A percentile compares a stretch with the other conserved stretches of the same genome.
Evolutionary conservation across 2,329 filamentous ascomycete species (phyloP).

Genomic region (Epichloe baconii): DNA sequence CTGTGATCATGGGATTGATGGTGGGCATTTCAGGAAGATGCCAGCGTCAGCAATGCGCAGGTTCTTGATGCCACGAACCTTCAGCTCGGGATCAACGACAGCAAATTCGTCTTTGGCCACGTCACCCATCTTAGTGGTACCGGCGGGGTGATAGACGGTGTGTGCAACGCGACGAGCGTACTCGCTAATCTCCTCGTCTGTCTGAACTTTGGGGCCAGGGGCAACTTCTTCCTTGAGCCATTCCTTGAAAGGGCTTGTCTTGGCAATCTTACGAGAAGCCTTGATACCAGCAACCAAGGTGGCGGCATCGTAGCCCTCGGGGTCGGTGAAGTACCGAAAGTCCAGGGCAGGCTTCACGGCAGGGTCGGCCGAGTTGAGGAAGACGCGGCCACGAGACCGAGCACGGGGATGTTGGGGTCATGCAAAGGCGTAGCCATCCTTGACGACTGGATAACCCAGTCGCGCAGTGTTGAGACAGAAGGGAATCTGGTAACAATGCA

Average conservation of each 20-base stretch:
- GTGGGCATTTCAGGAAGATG: conserved; percentile 75
- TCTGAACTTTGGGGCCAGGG: conserved; percentile 58
- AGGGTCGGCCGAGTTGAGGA: conserved; percentile 64
- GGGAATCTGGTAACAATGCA: conserved; percentile 94
- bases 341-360: conserved; percentile 69
- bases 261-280: conserved; percentile 62
- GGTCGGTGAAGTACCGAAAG: conserved; percentile 82
- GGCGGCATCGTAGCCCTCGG: conserved; percentile 72
- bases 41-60: conserved; percentile 76
- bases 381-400: conserved; percentile 63
- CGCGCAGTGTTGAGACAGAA: conserved; percentile 77
- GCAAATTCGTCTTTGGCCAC: conserved; percentile 53
- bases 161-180: conserved; percentile 73
- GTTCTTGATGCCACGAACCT: conserved; percentile 57
- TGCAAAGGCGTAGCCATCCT: conserved; percentile 74
- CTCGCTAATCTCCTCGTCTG: conserved; percentile 68
- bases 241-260: conserved; percentile 63
- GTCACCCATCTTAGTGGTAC: conserved; percentile 85
- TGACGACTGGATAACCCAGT: conserved; percentile 51
- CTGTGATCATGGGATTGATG: conserved; percentile 86
- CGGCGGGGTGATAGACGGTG: conserved; percentile 82
- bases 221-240: conserved; percentile 78
- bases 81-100: conserved; percentile 67
- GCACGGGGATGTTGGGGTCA: conserved; percentile 82
- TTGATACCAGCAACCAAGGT: conserved; percentile 67